Evolutionary conservation across 2,329 filamentous ascomycete genomes (phyloP), one percentile per base, ranked within the genome.

Genomic region (Arthrobotrys iridis): DNA sequence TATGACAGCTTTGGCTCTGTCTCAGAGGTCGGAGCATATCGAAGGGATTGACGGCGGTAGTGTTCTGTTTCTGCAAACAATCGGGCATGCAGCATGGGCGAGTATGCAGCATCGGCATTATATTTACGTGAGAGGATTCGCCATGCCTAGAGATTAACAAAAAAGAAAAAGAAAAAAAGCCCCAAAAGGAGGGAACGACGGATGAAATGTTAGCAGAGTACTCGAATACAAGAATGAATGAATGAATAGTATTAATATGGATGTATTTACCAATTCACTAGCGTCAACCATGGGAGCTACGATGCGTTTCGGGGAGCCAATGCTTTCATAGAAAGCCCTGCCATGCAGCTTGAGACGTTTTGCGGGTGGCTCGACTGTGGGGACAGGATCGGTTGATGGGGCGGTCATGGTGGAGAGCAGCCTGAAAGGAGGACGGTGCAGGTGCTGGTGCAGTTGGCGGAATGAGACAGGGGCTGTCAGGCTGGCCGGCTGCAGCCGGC

Each of bases 201-300:
- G 20, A 11, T 22, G 28, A 63, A 45, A 55, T 50, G 28, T 50
- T 28, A 1, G 8, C n/a, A n/a, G 8, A 46, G 50, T 37, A 24
- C 20, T 20, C 8, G 10, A 63, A 37, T 13, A 13, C 22, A 22
- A 35, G 33, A 26, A 41, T 11, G n/a, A 15, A 55, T 7, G n/a
- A 15, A 20, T 26, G 15, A 20, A 4, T 1, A 45, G 18, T 40
- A 22, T 18, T 22, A 43, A 26, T 64, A 28, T 35, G n/a, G n/a
- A n/a, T 33, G 37, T 20, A 35, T 90, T 78, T 85, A 97, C 93
- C 84, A 98, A 97, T 85, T 99, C 95, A 30, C 93, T 97, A 82
- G 97, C 92, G 81, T 99, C 94, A 20, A 99, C 95, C 95, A 99
- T 99, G 35, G 95, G 95, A 33, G 95, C 95, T 65, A 99, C 87